Conservation (phyloP, 2,329 filamentous ascomycete genomes). For the Penicillium sp. region DNA sequence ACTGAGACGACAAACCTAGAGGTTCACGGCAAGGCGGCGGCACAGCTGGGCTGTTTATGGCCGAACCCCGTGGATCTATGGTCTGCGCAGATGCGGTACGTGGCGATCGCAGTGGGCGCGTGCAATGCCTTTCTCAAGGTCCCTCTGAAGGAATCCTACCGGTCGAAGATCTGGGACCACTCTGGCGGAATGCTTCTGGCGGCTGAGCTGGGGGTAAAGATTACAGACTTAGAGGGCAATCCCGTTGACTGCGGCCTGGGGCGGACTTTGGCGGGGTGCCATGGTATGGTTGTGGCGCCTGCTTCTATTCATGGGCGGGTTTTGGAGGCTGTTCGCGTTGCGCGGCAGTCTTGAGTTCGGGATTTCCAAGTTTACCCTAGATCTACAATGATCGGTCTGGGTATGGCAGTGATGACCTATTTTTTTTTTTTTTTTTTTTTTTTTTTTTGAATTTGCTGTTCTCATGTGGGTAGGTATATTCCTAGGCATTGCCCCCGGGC, state of each 20-base stretch:
- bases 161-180: constrained; percentile 54
- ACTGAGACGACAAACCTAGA: constrained; percentile 38
- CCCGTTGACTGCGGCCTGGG: constrained; percentile 47
- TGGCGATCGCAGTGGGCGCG: constrained; percentile 46
- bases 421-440: neutral
- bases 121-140: constrained; percentile 50
- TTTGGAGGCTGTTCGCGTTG: constrained; percentile 28
- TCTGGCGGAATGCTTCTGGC: constrained; percentile 51
- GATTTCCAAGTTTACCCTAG: neutral
- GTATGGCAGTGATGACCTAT: neutral
- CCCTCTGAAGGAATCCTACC: constrained; percentile 42
- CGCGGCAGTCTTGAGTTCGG: constrained; percentile 12
- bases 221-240: constrained; percentile 50
- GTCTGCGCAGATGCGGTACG: constrained; percentile 53
- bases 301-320: constrained; percentile 33
- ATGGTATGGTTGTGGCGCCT: constrained; percentile 42
- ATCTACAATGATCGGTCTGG: neutral
- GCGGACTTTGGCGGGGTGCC: constrained; percentile 37
- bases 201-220: constrained; percentile 48
- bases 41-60: constrained; percentile 42
- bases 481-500: neutral
- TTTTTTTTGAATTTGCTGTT: neutral
- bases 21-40: constrained; percentile 38
- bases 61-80: constrained; percentile 48
- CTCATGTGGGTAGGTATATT: neutral